Percentiles rank a stretch among this genome's conserved stretches.
phyloP scores from a whole-genome alignment of 2,329 filamentous ascomycete genomes.

The Ceratocystis alfenasii region DNA sequence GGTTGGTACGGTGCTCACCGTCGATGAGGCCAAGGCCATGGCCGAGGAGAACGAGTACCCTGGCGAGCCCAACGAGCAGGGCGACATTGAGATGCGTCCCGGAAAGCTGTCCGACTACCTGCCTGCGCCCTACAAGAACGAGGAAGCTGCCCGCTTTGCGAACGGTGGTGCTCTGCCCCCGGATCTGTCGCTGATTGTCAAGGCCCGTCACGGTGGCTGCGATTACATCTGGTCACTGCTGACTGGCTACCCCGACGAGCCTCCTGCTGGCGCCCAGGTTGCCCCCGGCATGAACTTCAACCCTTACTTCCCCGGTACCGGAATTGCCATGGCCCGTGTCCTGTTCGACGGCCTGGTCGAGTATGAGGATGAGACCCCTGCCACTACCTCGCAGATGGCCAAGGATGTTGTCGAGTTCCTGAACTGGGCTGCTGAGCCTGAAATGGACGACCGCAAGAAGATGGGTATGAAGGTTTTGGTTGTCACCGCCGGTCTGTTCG shows the following conservation, averaged over 20 bases:
- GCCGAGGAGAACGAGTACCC: conserved; percentile 99
- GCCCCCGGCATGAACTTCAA: conserved; percentile 96
- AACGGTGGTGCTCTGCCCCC: conserved; percentile 97
- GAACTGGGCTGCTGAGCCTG: conserved; percentile 97
- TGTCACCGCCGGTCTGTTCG: conserved; percentile 65
- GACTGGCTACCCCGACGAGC: conserved; percentile 94
- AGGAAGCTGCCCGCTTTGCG: conserved; percentile 92
- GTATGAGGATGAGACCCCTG: conserved; percentile 92
- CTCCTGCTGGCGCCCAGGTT: conserved; percentile 76
- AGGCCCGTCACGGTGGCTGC: conserved; percentile 94
- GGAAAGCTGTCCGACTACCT: conserved; percentile 99
- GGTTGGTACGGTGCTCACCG: conserved; percentile 84
- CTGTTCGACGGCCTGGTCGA: conserved; percentile 95
- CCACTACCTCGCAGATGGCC: conserved; percentile 96
- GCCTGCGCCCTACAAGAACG: conserved; percentile 92
- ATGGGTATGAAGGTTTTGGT: conserved; percentile 97
- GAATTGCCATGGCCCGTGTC: conserved; percentile 97
- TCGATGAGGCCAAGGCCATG: conserved; percentile 93
- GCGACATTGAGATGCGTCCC: conserved; percentile 94
- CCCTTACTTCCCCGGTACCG: conserved; percentile 98
- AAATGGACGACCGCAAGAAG: conserved; percentile 99
- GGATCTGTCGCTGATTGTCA: conserved; percentile 94
- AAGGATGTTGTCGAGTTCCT: conserved; percentile 98
- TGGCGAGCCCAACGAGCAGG: conserved; percentile 92
- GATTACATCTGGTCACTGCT: conserved; percentile 97